Evolutionary conservation across 2,329 filamentous ascomycete species (phyloP).

Genomic region (Cryphonectria radicalis): DNA sequence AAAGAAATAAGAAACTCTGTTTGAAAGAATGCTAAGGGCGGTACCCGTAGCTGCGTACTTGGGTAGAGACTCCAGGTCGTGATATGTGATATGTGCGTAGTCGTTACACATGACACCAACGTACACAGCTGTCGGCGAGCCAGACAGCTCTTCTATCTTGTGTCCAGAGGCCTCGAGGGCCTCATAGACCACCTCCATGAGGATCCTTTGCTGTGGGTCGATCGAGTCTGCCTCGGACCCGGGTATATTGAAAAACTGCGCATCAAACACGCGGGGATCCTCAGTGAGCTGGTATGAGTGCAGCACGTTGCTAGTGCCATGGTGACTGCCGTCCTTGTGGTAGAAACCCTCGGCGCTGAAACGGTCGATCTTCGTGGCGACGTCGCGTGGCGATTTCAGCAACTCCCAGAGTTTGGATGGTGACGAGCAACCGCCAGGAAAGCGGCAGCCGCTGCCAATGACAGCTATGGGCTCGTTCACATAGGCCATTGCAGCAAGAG

Average conservation of each 20-base stretch:
- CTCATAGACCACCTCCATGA: slow-evolving; percentile 34
- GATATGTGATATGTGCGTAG: slow-evolving; percentile 29
- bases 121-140: slow-evolving; percentile 38
- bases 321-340: slow-evolving; percentile 17
- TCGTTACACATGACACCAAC: slow-evolving; percentile 35
- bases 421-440: slow-evolving; percentile 23
- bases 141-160: slow-evolving; percentile 30
- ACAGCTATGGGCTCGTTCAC: slow-evolving; percentile 28
- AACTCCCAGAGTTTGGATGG: slow-evolving; percentile 29
- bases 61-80: slow-evolving; percentile 30
- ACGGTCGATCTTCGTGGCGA: slow-evolving; percentile 10
- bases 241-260: slow-evolving; percentile 37
- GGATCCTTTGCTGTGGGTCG: slow-evolving; percentile 22
- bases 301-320: slow-evolving; percentile 35
- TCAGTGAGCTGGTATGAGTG: slow-evolving; percentile 31
- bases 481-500: no score
- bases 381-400: slow-evolving; percentile 21
- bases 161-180: slow-evolving; percentile 32
- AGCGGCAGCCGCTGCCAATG: slow-evolving; percentile 29
- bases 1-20: slow-evolving; percentile 46
- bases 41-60: slow-evolving; percentile 41
- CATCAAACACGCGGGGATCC: slow-evolving; percentile 23
- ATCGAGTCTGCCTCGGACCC: slow-evolving; percentile 31
- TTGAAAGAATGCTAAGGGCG: slow-evolving; percentile 38
- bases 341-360: slow-evolving; percentile 9